Percentiles rank a stretch among this genome's conserved stretches.
Evolutionary conservation across 768 basidiomycete genomes (phyloP).

Genomic region (Lactifluus hygrophoroides): DNA sequence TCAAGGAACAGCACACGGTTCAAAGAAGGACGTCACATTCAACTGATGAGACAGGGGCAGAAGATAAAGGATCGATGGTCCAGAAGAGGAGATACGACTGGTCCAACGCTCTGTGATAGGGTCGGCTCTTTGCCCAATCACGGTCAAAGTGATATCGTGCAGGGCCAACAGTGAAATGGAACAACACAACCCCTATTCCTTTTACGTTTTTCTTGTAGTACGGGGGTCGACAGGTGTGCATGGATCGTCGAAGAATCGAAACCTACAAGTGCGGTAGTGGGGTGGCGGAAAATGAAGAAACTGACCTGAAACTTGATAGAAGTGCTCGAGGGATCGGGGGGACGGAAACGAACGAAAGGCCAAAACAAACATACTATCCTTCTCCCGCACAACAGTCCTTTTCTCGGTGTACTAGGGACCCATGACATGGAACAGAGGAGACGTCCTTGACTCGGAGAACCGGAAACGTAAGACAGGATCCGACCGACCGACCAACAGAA

Average conservation of each 20-base stretch:
- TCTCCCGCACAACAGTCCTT: no score
- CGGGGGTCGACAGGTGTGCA: neutral
- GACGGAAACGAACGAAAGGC: neutral
- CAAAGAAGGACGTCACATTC: neutral
- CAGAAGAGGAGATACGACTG: neutral
- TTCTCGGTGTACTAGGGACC: neutral
- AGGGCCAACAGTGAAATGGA: neutral
- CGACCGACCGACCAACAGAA: no score
- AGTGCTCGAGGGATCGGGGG: neutral
- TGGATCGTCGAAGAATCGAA: neutral
- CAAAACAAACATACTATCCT: no score
- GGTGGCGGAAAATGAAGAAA: neutral
- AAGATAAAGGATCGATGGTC: neutral
- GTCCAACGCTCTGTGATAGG: neutral
- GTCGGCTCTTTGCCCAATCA: neutral
- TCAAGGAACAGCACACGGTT: neutral
- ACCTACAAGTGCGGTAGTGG: neutral
- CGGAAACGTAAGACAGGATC: neutral
- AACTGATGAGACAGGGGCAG: constrained; percentile 3
- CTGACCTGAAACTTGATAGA: neutral
- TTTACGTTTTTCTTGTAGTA: neutral
- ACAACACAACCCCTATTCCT: neutral
- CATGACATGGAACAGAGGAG: no score
- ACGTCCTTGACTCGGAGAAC: neutral
- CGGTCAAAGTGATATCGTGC: neutral